Conservation (phyloP, 352 stramenopile species). For the Halophytophthora batemanensis region DNA sequence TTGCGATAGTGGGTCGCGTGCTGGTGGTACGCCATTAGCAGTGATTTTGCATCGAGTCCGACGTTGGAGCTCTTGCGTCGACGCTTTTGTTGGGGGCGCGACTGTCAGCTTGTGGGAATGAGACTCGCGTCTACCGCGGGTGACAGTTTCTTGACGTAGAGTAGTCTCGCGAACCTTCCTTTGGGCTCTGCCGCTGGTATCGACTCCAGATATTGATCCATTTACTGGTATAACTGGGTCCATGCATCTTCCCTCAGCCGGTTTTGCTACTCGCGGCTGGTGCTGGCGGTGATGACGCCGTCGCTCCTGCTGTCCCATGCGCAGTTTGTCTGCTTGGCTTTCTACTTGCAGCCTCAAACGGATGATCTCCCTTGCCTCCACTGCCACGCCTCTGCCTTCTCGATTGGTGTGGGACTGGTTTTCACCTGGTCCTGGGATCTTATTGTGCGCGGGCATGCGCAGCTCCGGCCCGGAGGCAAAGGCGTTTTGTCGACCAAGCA, state of each 20-base stretch:
- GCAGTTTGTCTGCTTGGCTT: constrained; percentile 31
- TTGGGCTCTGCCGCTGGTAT: background rate
- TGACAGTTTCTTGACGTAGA: background rate
- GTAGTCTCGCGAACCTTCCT: background rate
- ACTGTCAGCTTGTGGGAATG: too few relatives aligned
- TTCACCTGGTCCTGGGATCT: background rate
- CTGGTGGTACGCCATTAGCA: too few relatives aligned
- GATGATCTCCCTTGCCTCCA: constrained; percentile 47
- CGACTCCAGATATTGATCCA: background rate
- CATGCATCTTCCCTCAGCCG: constrained; percentile 2
- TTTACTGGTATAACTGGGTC: background rate
- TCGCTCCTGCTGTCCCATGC: constrained; percentile 3
- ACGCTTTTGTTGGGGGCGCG: background rate
- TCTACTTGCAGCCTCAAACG: constrained; percentile 44
- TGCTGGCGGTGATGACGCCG: background rate
- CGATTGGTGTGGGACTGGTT: background rate
- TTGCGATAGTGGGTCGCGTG: background rate
- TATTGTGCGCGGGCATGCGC: constrained; percentile 10
- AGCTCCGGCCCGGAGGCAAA: constrained; percentile 35
- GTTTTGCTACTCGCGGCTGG: constrained; percentile 2
- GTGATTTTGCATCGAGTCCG: too few relatives aligned
- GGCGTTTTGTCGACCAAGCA: constrained; percentile 58
- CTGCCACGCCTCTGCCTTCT: constrained; percentile 9
- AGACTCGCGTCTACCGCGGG: background rate
- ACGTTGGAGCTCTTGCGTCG: background rate